Percentiles rank a stretch among this genome's conserved stretches.
phyloP scores from a whole-genome alignment of 106 monocot species.

The Dactylorhiza incarnata region DNA sequence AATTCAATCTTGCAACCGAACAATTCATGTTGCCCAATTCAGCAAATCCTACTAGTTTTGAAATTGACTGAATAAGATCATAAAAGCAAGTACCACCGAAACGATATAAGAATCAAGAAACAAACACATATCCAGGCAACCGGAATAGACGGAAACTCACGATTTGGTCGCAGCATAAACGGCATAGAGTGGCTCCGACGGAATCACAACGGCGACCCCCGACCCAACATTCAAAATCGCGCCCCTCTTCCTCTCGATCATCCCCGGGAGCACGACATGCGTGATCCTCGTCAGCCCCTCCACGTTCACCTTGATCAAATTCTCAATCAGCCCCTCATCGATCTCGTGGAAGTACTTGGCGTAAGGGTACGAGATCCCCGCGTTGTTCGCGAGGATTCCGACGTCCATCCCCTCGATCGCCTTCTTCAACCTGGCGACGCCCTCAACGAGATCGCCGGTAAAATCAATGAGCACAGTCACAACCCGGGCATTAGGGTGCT shows the following conservation, averaged over 20 bases:
- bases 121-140: background rate
- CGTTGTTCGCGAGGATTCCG: constrained; percentile 81
- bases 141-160: constrained; percentile 28
- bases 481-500: constrained; percentile 14
- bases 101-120: background rate
- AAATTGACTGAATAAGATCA: background rate
- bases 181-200: constrained; percentile 79
- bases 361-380: constrained; percentile 82
- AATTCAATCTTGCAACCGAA: too few relatives aligned
- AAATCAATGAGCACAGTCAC: constrained; percentile 65
- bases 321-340: constrained; percentile 63
- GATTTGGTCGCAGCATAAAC: constrained; percentile 91
- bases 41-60: too few relatives aligned
- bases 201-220: constrained; percentile 66
- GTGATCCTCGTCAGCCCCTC: constrained; percentile 83
- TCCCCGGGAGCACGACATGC: constrained; percentile 70
- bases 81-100: background rate
- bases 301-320: constrained; percentile 78
- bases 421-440: constrained; percentile 33
- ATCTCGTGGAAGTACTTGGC: constrained; percentile 92
- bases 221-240: constrained; percentile 91
- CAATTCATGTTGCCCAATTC: too few relatives aligned
- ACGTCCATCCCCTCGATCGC: constrained; percentile 62
- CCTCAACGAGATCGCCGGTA: constrained; percentile 48
- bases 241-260: constrained; percentile 69